Evolutionary conservation across 441 rosid genomes (phyloP).

Genomic region (Aleurites moluccanus): DNA sequence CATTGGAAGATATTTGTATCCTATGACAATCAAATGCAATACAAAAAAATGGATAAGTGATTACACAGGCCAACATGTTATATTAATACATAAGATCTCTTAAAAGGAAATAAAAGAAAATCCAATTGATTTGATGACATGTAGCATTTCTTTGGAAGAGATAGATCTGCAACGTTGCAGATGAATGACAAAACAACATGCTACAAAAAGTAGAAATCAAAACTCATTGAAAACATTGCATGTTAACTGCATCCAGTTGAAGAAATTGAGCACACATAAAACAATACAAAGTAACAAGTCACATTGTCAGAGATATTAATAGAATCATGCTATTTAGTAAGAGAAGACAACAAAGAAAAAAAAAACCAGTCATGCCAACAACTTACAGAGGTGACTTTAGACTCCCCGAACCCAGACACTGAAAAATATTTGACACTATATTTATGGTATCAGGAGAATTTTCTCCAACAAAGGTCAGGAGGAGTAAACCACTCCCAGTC

Average conservation of each 20-base stretch:
- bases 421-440: slow-evolving; percentile 51
- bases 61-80: neutral
- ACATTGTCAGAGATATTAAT: neutral
- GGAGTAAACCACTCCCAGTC: slow-evolving; percentile 78
- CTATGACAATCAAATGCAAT: neutral
- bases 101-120: neutral
- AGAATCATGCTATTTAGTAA: neutral
- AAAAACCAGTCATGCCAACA: neutral
- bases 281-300: neutral
- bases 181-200: neutral
- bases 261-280: neutral
- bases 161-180: neutral
- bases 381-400: slow-evolving; percentile 72
- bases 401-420: slow-evolving; percentile 54
- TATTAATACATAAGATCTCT: neutral
- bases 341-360: slow-evolving; percentile 2
- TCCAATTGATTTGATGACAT: neutral
- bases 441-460: slow-evolving; percentile 39
- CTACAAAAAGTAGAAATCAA: neutral
- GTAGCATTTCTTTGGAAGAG: neutral
- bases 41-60: neutral
- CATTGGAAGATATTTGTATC: neutral
- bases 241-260: neutral
- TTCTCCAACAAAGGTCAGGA: slow-evolving; percentile 54
- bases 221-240: neutral